Conservation (phyloP, 208 protist genomes). For the Acanthamoeba castellanii region DNA sequence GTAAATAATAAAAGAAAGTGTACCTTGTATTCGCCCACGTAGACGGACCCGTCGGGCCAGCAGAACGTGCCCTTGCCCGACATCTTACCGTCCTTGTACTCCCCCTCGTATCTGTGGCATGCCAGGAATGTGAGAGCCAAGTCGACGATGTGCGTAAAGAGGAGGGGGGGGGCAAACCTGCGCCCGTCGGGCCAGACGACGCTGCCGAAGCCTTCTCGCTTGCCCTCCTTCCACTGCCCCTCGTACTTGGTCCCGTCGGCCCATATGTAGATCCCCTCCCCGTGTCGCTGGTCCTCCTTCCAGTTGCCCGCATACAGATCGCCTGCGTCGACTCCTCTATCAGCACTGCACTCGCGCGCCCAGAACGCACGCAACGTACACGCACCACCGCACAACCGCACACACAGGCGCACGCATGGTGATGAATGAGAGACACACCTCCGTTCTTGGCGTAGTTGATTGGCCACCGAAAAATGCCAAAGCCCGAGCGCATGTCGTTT, state of each 20-base stretch:
- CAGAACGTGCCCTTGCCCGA: slow-evolving; percentile 81
- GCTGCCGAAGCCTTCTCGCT: slow-evolving; percentile 75
- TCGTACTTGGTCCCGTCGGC: slow-evolving; percentile 69
- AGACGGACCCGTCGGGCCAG: slow-evolving; percentile 74
- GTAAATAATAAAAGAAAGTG: background rate
- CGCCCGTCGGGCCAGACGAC: slow-evolving; percentile 73
- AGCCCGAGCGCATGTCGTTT: slow-evolving; percentile 39
- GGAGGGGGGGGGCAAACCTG: background rate
- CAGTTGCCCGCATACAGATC: slow-evolving; percentile 79
- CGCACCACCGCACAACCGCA: too few relatives aligned
- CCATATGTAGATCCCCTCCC: slow-evolving; percentile 77
- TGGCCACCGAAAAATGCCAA: slow-evolving; percentile 36
- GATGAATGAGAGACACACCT: background rate
- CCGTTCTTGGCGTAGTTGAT: slow-evolving; percentile 48
- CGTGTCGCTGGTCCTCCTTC: slow-evolving; percentile 67
- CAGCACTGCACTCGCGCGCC: background rate
- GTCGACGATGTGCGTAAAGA: background rate
- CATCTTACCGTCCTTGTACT: slow-evolving; percentile 77
- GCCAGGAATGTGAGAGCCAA: background rate
- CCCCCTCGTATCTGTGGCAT: slow-evolving; percentile 76
- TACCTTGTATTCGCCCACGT: slow-evolving; percentile 75
- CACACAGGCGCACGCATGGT: too few relatives aligned
- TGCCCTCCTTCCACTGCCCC: slow-evolving; percentile 78
- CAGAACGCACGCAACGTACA: too few relatives aligned
- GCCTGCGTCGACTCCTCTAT: background rate